These are phyloP conservation scores for Xylaria palmicola DNA, from an alignment of 495 filamentous ascomycete species.

Conservation along the genomic window DNA sequence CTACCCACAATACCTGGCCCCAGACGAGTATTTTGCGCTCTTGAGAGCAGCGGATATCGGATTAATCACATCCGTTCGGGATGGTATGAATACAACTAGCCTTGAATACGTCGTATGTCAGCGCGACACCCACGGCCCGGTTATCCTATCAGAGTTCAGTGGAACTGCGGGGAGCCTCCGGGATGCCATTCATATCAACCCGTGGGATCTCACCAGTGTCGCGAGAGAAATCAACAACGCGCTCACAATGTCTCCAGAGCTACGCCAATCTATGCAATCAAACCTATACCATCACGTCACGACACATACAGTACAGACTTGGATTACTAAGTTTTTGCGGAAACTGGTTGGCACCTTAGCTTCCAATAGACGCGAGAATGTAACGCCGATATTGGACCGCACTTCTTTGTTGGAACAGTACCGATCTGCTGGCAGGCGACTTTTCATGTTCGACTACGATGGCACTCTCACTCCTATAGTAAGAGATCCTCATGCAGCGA, in stretches of 20 bases:
- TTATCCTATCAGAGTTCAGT: constrained; percentile 94
- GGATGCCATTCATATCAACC: constrained; percentile 90
- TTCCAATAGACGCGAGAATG: constrained; percentile 68
- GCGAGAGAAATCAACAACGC: constrained; percentile 77
- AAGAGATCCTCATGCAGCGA: constrained; percentile 78
- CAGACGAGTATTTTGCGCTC: constrained; percentile 87
- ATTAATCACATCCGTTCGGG: constrained; percentile 85
- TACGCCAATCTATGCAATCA: constrained; percentile 56
- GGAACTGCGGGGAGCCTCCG: constrained; percentile 84
- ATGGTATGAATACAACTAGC: constrained; percentile 96
- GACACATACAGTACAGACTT: constrained; percentile 76
- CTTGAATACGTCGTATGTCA: constrained; percentile 92
- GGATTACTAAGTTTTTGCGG: constrained; percentile 74
- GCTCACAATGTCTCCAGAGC: constrained; percentile 64
- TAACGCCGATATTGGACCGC: constrained; percentile 78
- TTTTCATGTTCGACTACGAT: constrained; percentile 99
- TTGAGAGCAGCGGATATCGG: constrained; percentile 84
- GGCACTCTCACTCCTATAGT: constrained; percentile 97
- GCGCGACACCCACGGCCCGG: constrained; percentile 73
- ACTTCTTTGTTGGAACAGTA: constrained; percentile 68
- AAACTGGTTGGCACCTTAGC: constrained; percentile 74
- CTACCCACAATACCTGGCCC: constrained; percentile 84
- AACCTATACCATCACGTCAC: constrained; percentile 80
- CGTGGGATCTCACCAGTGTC: constrained; percentile 82
- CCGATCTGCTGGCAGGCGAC: constrained; percentile 63